A percentile compares a stretch with the other conserved stretches of the same genome.
phyloP scores from a whole-genome alignment of 2,329 filamentous ascomycete species.

The Penicillium sp. region DNA sequence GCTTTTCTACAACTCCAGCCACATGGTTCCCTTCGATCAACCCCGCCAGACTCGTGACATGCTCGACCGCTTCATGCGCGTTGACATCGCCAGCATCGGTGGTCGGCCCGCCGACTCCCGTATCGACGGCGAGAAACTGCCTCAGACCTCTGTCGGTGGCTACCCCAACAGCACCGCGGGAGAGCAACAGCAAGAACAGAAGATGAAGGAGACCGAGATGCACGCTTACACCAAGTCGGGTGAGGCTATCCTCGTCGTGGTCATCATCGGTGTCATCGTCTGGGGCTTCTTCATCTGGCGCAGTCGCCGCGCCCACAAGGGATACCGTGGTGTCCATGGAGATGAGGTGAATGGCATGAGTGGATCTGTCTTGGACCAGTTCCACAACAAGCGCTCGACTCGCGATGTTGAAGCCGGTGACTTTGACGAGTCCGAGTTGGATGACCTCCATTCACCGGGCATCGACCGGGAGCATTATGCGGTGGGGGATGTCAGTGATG shows the following conservation, averaged over 20 bases:
- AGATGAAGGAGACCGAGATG: slow-evolving; percentile 83
- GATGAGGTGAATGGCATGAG: slow-evolving; percentile 38
- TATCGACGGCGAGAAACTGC: slow-evolving; percentile 81
- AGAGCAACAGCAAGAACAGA: slow-evolving; percentile 66
- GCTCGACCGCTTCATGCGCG: slow-evolving; percentile 92
- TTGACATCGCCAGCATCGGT: slow-evolving; percentile 87
- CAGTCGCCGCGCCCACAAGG: slow-evolving; percentile 50
- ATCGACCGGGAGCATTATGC: slow-evolving; percentile 44
- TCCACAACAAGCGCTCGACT: slow-evolving; percentile 43
- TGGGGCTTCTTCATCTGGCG: slow-evolving; percentile 73
- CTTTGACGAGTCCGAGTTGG: slow-evolving; percentile 62
- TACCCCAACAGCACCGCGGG: slow-evolving; percentile 67
- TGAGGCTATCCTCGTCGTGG: slow-evolving; percentile 78
- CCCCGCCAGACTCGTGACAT: slow-evolving; percentile 86
- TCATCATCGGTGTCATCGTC: slow-evolving; percentile 66
- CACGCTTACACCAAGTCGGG: slow-evolving; percentile 84
- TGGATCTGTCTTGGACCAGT: slow-evolving; percentile 48
- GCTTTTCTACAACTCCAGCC: slow-evolving; percentile 89
- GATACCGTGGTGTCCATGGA: slow-evolving; percentile 43
- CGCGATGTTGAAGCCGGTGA: slow-evolving; percentile 61
- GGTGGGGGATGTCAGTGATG: slow-evolving; percentile 48
- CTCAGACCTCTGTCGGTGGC: slow-evolving; percentile 72
- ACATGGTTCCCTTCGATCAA: slow-evolving; percentile 97
- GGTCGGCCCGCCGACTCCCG: slow-evolving; percentile 73
- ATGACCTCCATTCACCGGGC: slow-evolving; percentile 49